A percentile compares a stretch with the other conserved stretches of the same genome.
Evolutionary conservation across 768 basidiomycete species (phyloP).

Genomic region (Fomitopsis pulvina): DNA sequence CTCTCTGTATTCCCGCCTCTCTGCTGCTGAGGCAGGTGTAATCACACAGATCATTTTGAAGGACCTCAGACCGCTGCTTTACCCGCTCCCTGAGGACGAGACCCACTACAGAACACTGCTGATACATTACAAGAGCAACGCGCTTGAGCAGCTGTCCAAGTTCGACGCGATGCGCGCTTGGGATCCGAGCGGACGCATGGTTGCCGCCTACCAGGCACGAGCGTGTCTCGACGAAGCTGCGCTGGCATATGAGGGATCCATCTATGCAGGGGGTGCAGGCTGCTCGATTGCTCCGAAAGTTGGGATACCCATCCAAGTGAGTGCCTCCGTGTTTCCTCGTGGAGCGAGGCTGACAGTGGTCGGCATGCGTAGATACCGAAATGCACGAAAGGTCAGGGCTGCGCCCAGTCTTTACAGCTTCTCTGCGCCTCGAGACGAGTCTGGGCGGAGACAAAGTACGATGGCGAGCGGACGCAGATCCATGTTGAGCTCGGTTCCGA

Average conservation of each 20-base stretch:
- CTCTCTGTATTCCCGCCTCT: slow-evolving; percentile 52
- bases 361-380: slow-evolving; percentile 59
- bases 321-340: background rate
- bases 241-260: slow-evolving; percentile 17
- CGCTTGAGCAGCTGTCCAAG: slow-evolving; percentile 48
- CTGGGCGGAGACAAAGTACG: slow-evolving; percentile 92
- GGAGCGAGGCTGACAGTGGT: background rate
- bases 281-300: slow-evolving; percentile 34
- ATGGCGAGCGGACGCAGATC: slow-evolving; percentile 92
- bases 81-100: slow-evolving; percentile 45
- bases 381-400: slow-evolving; percentile 65
- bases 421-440: slow-evolving; percentile 38
- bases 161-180: slow-evolving; percentile 66
- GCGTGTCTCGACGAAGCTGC: slow-evolving; percentile 56
- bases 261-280: slow-evolving; percentile 26
- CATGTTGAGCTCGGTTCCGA: slow-evolving; percentile 54
- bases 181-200: slow-evolving; percentile 55
- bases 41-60: slow-evolving; percentile 86
- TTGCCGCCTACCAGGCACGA: slow-evolving; percentile 44
- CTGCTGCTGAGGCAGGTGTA: slow-evolving; percentile 57
- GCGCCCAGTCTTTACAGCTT: slow-evolving; percentile 45
- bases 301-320: slow-evolving; percentile 60
- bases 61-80: slow-evolving; percentile 76
- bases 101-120: slow-evolving; percentile 45
- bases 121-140: slow-evolving; percentile 46